Evolutionary conservation across 805 yeast genomes (phyloP).

Genomic region (Yarrowia divulgata): DNA sequence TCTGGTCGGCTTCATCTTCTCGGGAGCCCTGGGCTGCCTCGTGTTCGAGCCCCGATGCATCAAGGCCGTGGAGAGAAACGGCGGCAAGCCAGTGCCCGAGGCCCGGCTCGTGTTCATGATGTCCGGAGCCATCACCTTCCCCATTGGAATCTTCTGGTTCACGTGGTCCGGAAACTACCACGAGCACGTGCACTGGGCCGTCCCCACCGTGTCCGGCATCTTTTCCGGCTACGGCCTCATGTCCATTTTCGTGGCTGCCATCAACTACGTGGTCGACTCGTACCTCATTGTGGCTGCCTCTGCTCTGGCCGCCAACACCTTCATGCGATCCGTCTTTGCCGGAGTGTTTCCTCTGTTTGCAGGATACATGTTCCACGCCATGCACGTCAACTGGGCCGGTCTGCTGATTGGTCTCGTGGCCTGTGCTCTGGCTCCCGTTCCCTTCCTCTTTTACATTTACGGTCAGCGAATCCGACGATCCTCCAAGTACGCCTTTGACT

Average conservation of each 20-base stretch:
- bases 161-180: conserved; percentile 87
- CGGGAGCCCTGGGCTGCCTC: conserved; percentile 57
- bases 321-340: conserved; percentile 72
- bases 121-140: conserved; percentile 72
- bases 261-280: conserved; percentile 76
- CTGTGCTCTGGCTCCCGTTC: conserved; percentile 67
- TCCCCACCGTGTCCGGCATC: conserved; percentile 71
- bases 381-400: conserved; percentile 85
- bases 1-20: conserved; percentile 63
- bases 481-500: conserved; percentile 61
- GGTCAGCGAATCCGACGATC: conserved; percentile 64
- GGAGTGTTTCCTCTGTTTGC: conserved; percentile 80
- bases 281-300: conserved; percentile 79
- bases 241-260: conserved; percentile 70
- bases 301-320: conserved; percentile 76
- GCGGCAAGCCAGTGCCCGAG: conserved; percentile 77
- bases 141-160: conserved; percentile 85
- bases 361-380: conserved; percentile 67
- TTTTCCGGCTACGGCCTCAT: conserved; percentile 74
- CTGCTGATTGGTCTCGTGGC: conserved; percentile 70
- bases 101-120: conserved; percentile 81
- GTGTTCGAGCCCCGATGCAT: conserved; percentile 63
- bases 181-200: conserved; percentile 76
- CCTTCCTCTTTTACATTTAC: conserved; percentile 66
- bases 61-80: conserved; percentile 58